These are phyloP conservation scores for Coffea eugenioides DNA, from an alignment of 257 asterid species.

Conservation along the genomic window DNA sequence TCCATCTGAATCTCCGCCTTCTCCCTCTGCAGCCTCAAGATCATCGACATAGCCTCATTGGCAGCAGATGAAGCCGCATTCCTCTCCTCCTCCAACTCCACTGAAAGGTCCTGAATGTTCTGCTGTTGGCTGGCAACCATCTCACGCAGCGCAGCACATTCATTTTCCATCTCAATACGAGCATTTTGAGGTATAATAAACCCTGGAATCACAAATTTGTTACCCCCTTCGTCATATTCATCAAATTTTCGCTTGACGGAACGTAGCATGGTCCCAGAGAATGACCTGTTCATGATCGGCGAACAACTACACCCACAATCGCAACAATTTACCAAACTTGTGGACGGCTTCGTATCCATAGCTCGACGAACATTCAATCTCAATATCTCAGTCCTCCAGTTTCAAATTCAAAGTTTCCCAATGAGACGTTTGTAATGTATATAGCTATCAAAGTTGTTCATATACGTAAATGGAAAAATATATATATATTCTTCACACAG, in stretches of 20 bases:
- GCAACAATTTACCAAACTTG: conserved; percentile 53
- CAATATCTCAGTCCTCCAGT: conserved; percentile 26
- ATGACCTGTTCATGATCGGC: conserved; percentile 39
- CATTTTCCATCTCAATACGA: conserved; percentile 74
- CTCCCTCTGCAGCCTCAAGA: conserved; percentile 88
- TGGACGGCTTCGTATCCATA: conserved; percentile 54
- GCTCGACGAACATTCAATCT: conserved; percentile 30
- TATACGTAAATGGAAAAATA: background rate
- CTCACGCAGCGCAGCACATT: conserved; percentile 75
- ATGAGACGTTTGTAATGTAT: conserved; percentile 16
- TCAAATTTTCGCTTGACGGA: conserved; percentile 74
- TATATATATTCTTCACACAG: background rate
- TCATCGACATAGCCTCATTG: conserved; percentile 96
- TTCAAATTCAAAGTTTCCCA: conserved; percentile 20
- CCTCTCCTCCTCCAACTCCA: conserved; percentile 96
- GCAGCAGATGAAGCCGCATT: conserved; percentile 93
- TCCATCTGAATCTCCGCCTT: conserved; percentile 95
- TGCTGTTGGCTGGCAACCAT: conserved; percentile 73
- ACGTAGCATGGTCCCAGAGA: conserved; percentile 51
- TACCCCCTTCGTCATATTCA: conserved; percentile 46
- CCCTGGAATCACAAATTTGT: conserved; percentile 41
- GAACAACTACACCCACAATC: conserved; percentile 73
- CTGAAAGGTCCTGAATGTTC: conserved; percentile 59
- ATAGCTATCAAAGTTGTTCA: conserved; percentile 11
- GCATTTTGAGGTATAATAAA: conserved; percentile 53